Evolutionary conservation across 1,284 basidiomycete genomes (phyloP).

Genomic region (Heliocybe sulcata): DNA sequence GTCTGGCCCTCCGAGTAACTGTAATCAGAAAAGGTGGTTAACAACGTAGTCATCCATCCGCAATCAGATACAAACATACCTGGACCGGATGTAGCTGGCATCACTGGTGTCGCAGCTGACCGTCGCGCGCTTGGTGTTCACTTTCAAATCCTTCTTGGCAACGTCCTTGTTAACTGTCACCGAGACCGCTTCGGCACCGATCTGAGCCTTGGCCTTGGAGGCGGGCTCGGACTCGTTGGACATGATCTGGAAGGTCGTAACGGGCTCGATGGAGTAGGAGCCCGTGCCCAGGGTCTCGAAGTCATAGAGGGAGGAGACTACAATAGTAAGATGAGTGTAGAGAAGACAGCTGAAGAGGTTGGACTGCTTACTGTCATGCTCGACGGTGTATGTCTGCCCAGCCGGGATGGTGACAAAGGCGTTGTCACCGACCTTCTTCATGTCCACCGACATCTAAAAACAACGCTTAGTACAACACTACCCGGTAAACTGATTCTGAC

Average conservation of each 20-base stretch:
- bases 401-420: not conserved
- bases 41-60: no score
- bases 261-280: conserved; percentile 6
- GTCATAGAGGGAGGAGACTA: conserved; percentile 14
- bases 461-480: not conserved
- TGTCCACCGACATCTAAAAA: not conserved
- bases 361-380: not conserved
- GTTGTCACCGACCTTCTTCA: not conserved
- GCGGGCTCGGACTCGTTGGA: conserved; percentile 10
- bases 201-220: conserved; percentile 4
- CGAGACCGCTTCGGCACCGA: conserved; percentile 8
- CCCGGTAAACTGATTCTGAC: conserved; percentile 10
- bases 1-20: conserved; percentile 16
- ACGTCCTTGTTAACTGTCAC: conserved; percentile 15
- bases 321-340: not conserved
- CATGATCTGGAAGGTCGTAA: conserved; percentile 14
- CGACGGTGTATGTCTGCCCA: not conserved
- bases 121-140: conserved; percentile 14
- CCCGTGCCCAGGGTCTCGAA: conserved; percentile 16
- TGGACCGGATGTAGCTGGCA: conserved; percentile 14
- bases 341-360: not conserved
- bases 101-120: conserved; percentile 13
- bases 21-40: not conserved
- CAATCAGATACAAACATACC: conserved; percentile 6
- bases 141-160: no score